Percentiles rank a stretch among this genome's conserved stretches.
Conservation (phyloP, 2,329 filamentous ascomycete genomes). For the Fusarium mexicanum region DNA sequence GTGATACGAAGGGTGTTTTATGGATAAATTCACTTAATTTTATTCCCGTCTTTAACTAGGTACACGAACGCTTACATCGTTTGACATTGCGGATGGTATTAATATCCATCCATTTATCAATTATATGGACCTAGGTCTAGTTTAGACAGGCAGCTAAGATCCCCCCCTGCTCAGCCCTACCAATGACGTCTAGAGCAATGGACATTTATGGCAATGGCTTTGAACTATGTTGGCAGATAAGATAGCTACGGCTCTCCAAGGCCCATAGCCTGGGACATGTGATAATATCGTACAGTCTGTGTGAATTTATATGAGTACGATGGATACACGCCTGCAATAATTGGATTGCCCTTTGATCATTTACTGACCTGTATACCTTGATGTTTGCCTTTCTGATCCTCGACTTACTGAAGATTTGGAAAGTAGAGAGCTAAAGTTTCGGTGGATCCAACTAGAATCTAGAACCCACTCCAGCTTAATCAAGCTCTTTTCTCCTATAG, state of each 20-base stretch:
- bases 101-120: neutral
- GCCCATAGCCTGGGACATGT: too few relatives aligned
- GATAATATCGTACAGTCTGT: neutral
- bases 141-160: neutral
- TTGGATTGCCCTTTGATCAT: neutral
- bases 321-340: neutral
- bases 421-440: neutral
- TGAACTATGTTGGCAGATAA: neutral
- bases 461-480: neutral
- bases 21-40: neutral
- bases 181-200: neutral
- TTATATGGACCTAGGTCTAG: neutral
- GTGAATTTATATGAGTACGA: neutral
- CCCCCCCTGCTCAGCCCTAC: slow-evolving; percentile 25
- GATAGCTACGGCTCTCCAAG: neutral
- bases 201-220: neutral
- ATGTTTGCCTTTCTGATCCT: neutral
- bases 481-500: neutral
- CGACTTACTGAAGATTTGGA: neutral
- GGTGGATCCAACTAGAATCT: neutral
- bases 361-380: neutral
- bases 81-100: neutral
- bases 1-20: neutral
- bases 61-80: neutral
- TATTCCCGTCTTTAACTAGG: neutral